Base-by-base conservation (phyloP, 2,329 filamentous ascomycete genomes). In the Ceratocystis destructans region DNA sequence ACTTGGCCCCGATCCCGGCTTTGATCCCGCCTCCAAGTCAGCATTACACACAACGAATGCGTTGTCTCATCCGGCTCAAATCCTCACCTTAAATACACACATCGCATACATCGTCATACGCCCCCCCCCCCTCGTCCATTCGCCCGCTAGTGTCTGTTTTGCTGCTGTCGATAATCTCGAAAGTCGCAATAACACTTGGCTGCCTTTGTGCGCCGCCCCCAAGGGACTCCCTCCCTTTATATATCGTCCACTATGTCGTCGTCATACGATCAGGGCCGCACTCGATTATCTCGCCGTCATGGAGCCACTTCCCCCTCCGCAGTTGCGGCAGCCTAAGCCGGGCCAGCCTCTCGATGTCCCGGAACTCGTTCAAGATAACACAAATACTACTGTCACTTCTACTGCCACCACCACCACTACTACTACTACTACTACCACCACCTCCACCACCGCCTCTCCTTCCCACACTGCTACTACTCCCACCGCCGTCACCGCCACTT, bases 211-310 rank as follows among this genome's bases (percentile, higher is more conserved):
- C 66, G 63, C 62, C 63, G 28, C 63, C 66, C 55, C 33, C 25
- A 53, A 41, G 66, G 66, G 63, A 37, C 41, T 48, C 55, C 12
- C 41, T 65, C 66, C 66, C 66, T 65, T 64, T 65, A 22, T 31
- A 53, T 48, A 48, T 25, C n/a, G 64, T 65, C 25, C 67, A 68
- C 50, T 65, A 68, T 68, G 67, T 68, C 64, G 64, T 68, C 67
- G 50, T 68, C 67, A 66, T 66, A 68, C 61, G 67, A 68, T 45
- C 64, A 68, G 64, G 64, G 64, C 59, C 67, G 67, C 61, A 68
- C 61, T 61, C 50, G 64, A 64, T 68, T 64, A 48, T 66, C 64
- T 66, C 67, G 64, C 67, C 64, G 67, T 46, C 66, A 68, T 64
- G 46, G 20, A 64, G 45, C 67, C 62, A 70, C 69, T 63, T 68